phyloP scores from a whole-genome alignment of 208 protist species.

The Crithidia fasciculata region DNA sequence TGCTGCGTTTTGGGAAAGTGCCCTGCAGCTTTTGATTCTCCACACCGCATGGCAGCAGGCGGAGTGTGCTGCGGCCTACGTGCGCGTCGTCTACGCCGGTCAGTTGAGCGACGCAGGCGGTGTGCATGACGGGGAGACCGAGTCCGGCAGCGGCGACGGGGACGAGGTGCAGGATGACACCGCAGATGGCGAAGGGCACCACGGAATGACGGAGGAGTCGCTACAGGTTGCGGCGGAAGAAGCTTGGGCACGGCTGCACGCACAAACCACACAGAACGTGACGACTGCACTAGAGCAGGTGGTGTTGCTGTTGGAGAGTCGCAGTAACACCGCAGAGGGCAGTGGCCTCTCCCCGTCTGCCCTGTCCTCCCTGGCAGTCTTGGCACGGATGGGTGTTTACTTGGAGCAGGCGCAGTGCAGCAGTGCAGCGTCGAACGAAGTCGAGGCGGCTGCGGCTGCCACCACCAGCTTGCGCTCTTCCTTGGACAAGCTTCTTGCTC shows the following conservation, averaged over 20 bases:
- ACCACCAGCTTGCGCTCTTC: too few species aligned
- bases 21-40: constrained; percentile 16
- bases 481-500: constrained; percentile 15
- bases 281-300: background rate
- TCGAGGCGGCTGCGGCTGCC: too few species aligned
- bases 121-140: background rate
- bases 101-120: background rate
- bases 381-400: constrained; percentile 4
- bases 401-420: background rate
- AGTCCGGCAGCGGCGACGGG: background rate
- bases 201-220: constrained; percentile 2
- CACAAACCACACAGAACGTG: background rate
- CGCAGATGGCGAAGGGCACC: background rate
- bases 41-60: constrained; percentile 9
- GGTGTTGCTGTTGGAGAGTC: background rate
- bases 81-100: constrained; percentile 9
- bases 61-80: constrained; percentile 15
- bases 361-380: constrained; percentile 6
- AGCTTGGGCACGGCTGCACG: constrained; percentile 12
- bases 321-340: background rate
- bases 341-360: constrained; percentile 11
- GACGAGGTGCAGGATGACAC: background rate
- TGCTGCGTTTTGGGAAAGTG: constrained; percentile 1
- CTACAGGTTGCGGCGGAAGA: constrained; percentile 5
- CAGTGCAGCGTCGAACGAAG: too few species aligned